These are phyloP conservation scores for Tetradesmus obliquus DNA, from an alignment of 139 green algal species.

Conservation along the genomic window DNA sequence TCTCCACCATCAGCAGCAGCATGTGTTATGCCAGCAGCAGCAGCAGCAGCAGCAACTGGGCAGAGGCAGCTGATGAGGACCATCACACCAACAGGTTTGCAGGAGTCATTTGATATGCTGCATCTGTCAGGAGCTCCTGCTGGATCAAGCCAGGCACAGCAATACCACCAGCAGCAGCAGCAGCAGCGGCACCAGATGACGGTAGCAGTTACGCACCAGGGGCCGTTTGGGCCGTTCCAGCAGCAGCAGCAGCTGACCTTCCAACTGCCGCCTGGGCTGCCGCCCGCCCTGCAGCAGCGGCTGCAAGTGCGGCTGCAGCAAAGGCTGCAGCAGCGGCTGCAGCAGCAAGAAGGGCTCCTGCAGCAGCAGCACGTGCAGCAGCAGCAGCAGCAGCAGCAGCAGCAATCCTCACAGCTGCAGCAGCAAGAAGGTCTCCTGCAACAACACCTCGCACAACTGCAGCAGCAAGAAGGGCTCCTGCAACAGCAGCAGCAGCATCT, in stretches of 20 bases:
- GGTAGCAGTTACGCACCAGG: neutral
- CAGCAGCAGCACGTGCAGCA: neutral
- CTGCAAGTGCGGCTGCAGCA: neutral
- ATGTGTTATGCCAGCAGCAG: neutral
- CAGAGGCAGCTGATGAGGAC: neutral
- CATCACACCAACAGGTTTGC: neutral
- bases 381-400: slow-evolving; percentile 1
- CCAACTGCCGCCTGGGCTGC: neutral
- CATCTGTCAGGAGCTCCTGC: neutral
- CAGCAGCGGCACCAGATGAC: neutral
- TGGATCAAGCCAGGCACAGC: neutral
- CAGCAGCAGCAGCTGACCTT: neutral
- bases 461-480: neutral
- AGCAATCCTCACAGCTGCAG: neutral
- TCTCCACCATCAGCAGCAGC: neutral
- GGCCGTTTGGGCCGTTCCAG: neutral
- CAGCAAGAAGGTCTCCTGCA: neutral
- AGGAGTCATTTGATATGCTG: neutral
- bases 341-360: neutral
- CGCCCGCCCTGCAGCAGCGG: neutral
- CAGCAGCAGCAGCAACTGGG: neutral
- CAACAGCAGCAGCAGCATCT: neutral
- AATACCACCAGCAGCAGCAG: neutral
- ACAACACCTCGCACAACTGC: neutral
- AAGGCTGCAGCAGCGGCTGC: neutral